Evolutionary conservation across 108 stramenopile species (phyloP).

Genomic region (Conticribra weissflogii): DNA sequence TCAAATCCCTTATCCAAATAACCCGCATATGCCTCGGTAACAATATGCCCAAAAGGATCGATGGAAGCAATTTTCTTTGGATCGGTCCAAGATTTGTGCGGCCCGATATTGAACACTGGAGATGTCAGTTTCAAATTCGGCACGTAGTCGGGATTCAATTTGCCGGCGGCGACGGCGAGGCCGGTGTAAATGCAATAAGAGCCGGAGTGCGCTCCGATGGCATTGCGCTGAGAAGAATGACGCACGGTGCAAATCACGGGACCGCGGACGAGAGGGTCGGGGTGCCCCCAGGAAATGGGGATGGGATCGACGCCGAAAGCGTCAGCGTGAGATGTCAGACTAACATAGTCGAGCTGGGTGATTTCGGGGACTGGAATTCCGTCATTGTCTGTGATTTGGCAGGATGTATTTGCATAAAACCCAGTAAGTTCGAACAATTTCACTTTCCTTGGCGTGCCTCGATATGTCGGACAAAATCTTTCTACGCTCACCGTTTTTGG

Average conservation of each 20-base stretch:
- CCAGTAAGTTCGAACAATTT: no score
- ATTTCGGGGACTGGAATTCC: conserved; percentile 60
- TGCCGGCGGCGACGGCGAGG: conserved; percentile 94
- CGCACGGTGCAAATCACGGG: conserved; percentile 95
- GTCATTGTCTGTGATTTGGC: conserved; percentile 42
- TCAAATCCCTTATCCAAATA: conserved; percentile 98
- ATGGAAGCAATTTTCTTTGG: conserved; percentile 94
- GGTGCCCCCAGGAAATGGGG: conserved; percentile 91
- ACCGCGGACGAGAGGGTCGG: conserved; percentile 86
- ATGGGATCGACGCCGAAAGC: conserved; percentile 93
- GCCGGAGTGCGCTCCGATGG: conserved; percentile 98
- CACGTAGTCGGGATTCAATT: conserved; percentile 92
- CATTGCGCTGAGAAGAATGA: conserved; percentile 93
- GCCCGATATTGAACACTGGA: conserved; percentile 96
- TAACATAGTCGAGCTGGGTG: conserved; percentile 78
- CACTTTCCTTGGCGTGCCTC: no score
- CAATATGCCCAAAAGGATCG: conserved; percentile 96
- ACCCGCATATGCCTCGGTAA: conserved; percentile 75
- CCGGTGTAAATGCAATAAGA: conserved; percentile 98
- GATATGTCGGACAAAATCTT: no score
- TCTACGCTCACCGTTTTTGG: no score
- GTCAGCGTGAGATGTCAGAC: conserved; percentile 89
- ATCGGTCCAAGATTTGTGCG: conserved; percentile 92
- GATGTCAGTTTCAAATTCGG: conserved; percentile 91
- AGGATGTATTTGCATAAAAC: no score